Evolutionary conservation across 2,329 filamentous ascomycete species (phyloP).

Genomic region (Aspergillus piperis): DNA sequence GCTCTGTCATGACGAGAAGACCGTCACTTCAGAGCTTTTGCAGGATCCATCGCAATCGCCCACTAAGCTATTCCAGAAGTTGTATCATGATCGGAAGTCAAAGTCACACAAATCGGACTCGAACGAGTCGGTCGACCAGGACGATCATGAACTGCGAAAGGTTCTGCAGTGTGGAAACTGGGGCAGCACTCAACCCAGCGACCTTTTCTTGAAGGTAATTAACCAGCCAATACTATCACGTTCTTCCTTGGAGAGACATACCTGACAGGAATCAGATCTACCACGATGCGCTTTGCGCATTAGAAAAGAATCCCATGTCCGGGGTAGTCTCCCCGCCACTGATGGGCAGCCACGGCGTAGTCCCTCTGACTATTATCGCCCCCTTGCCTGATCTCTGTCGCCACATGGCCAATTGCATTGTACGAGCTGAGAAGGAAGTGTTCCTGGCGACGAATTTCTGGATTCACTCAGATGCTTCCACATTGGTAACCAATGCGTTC

Average conservation of each 20-base stretch:
- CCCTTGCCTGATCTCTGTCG: constrained; percentile 70
- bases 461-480: constrained; percentile 68
- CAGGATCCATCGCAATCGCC: constrained; percentile 56
- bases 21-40: constrained; percentile 61
- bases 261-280: constrained; percentile 51
- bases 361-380: constrained; percentile 70
- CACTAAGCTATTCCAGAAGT: constrained; percentile 55
- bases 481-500: constrained; percentile 67
- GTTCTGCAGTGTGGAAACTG: constrained; percentile 67
- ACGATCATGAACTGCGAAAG: constrained; percentile 51
- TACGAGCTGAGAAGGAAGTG: constrained; percentile 69
- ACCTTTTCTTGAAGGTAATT: constrained; percentile 63
- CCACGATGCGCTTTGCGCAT: constrained; percentile 59
- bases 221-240: background rate
- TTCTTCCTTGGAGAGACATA: background rate
- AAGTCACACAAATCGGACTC: constrained; percentile 27
- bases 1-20: constrained; percentile 56
- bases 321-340: constrained; percentile 60
- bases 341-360: constrained; percentile 62
- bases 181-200: constrained; percentile 63
- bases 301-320: constrained; percentile 44
- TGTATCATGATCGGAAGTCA: constrained; percentile 51
- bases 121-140: constrained; percentile 19
- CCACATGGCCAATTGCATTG: constrained; percentile 76
- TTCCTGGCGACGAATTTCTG: constrained; percentile 76